These are phyloP conservation scores for Hebeloma cylindrosporum DNA, from an alignment of 768 basidiomycete genomes.

Conservation along the genomic window DNA sequence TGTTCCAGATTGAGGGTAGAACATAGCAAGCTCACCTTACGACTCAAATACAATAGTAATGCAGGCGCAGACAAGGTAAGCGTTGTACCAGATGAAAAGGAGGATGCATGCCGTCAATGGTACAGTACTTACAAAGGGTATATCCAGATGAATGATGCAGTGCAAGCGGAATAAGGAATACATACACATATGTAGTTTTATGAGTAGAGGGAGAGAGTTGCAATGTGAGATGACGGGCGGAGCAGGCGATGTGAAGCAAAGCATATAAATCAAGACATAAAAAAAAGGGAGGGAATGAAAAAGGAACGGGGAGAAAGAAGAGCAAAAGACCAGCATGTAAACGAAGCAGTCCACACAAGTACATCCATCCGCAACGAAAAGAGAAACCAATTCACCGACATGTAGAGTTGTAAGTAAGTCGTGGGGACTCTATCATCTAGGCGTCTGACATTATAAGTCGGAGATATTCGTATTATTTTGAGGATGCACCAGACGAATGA, in stretches of 20 bases:
- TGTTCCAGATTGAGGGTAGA: too few relatives aligned
- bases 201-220: background rate
- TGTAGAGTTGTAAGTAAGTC: constrained; percentile 13
- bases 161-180: background rate
- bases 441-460: constrained; percentile 15
- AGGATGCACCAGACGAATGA: constrained; percentile 17
- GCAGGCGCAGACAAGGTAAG: too few relatives aligned
- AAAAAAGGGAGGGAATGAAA: background rate
- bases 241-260: constrained; percentile 1
- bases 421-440: constrained; percentile 10
- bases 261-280: constrained; percentile 14
- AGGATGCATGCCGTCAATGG: constrained; percentile 2
- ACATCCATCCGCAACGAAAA: constrained; percentile 4
- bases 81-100: too few relatives aligned
- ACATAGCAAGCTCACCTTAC: too few relatives aligned
- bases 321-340: constrained; percentile 3
- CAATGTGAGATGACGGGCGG: background rate
- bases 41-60: too few relatives aligned
- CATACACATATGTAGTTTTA: constrained; percentile 6
- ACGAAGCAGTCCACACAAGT: constrained; percentile 8
- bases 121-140: constrained; percentile 9
- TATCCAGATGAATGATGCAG: background rate
- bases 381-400: constrained; percentile 12
- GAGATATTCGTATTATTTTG: constrained; percentile 17
- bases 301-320: constrained; percentile 2